A percentile compares a stretch with the other conserved stretches of the same genome.
Evolutionary conservation across 1,284 basidiomycete species (phyloP).

Genomic region (Schizophyllum commune): DNA sequence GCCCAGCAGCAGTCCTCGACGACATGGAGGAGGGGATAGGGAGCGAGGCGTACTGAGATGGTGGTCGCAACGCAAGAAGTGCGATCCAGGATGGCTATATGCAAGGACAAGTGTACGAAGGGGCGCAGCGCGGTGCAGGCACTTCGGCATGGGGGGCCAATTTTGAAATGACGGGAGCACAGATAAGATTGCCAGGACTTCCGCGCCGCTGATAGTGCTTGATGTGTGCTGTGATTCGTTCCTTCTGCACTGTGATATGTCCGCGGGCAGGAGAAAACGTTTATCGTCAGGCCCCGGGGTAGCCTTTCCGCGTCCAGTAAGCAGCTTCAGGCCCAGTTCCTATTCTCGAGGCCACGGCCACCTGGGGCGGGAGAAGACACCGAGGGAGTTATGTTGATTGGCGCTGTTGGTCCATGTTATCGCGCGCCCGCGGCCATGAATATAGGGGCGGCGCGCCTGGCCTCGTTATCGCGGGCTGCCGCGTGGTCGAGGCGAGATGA

Average conservation of each 20-base stretch:
- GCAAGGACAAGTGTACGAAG: not conserved
- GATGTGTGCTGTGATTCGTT: too few relatives aligned
- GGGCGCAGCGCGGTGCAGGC: not conserved
- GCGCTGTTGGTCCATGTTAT: too few relatives aligned
- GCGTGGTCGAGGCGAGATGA: not conserved
- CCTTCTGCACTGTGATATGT: too few relatives aligned
- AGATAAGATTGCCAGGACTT: not conserved
- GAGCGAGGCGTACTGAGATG: not conserved
- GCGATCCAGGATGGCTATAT: not conserved
- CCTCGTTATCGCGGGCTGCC: not conserved
- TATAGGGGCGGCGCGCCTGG: not conserved
- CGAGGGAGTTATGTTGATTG: too few relatives aligned
- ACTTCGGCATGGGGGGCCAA: not conserved
- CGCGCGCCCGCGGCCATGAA: not conserved
- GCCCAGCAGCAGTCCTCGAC: constrained; percentile 8
- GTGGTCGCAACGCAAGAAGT: not conserved
- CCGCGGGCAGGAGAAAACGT: too few relatives aligned
- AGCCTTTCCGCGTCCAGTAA: too few relatives aligned
- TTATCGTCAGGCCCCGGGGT: too few relatives aligned
- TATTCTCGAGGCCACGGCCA: too few relatives aligned
- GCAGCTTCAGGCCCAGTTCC: too few relatives aligned
- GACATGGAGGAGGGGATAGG: constrained; percentile 3
- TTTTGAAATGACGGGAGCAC: not conserved
- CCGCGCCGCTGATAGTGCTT: too few relatives aligned
- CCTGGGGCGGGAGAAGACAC: too few relatives aligned